Evolutionary conservation across 495 filamentous ascomycete genomes (phyloP).

Genomic region (Hyaloscypha bicolor): DNA sequence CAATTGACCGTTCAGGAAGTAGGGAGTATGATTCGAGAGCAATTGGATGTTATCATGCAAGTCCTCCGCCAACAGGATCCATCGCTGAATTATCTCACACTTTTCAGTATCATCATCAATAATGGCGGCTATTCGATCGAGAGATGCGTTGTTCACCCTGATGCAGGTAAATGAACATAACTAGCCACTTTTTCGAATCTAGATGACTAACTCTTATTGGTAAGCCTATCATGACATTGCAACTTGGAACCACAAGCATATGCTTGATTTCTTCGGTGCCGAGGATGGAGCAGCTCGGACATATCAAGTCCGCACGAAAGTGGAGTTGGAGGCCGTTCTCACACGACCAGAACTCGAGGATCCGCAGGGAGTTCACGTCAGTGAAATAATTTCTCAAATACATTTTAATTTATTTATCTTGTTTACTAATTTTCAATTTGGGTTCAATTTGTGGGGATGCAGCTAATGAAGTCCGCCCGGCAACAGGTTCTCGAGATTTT

Average conservation of each 20-base stretch:
- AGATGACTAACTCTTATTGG: not conserved
- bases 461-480: not conserved
- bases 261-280: slow-evolving; percentile 38
- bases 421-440: not conserved
- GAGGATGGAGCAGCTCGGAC: not conserved
- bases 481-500: slow-evolving; percentile 13
- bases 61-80: not conserved
- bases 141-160: slow-evolving; percentile 49
- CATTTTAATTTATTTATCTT: not conserved
- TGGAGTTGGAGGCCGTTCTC: slow-evolving; percentile 4
- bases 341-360: not conserved
- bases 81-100: not conserved
- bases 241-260: slow-evolving; percentile 43
- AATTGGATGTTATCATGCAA: not conserved
- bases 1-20: slow-evolving; percentile 34
- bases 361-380: not conserved
- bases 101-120: slow-evolving; percentile 44
- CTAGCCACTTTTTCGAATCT: not conserved
- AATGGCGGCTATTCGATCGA: slow-evolving; percentile 57
- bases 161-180: slow-evolving; percentile 21
- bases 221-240: slow-evolving; percentile 36
- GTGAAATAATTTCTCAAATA: not conserved
- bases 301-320: slow-evolving; percentile 1
- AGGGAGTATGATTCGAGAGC: not conserved
- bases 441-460: not conserved